Base-by-base conservation (phyloP, 2,329 filamentous ascomycete species). In the Ophiostoma triangulosporum region DNA sequence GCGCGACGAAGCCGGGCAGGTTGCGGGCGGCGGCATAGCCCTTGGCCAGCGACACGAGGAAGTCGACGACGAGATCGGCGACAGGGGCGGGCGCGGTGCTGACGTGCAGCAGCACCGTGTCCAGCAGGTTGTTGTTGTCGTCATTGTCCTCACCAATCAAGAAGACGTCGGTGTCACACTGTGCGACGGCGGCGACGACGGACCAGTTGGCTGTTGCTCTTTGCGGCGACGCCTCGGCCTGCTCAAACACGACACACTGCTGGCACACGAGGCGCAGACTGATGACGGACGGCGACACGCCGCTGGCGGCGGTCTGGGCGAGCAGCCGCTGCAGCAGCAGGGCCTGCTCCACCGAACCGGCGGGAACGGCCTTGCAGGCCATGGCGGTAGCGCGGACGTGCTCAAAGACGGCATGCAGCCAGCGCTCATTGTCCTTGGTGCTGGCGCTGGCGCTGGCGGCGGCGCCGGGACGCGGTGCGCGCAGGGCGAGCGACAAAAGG, bases 91-190 rank as follows among this genome's bases (percentile, higher is more conserved):
- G 20, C 5, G 12, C 69, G 66, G 11, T 3, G 11, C 38, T 32
- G 48, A 58, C 29, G 40, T 66, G 67, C 24, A 64, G 58, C 14
- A 75, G 69, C 4, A 74, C 62, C 2, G 65, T 63, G 15, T 67
- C 63, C 4, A 76, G 65, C 4, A 77, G 60, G 6, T 58, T 57
- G 7, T 63, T 62, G 1, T 69, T 71, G 3, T 72, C 67, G 0
- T 68, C 64, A 0, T 69, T 71, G 3, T 72, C 67, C 0, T 68
- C 64, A 0, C 65, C 66, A 2, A 64, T 32, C 61, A 69, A 60
- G 48, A 77, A 74, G 7, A 71, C 65, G 48, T 76, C 74, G 0
- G 72, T 66, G 35, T 77, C 74, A 45, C 74, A 72, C 7, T 64
- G 63, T 1, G 72, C 67, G 26, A 72, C 60, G 12, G 63, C 64